Conservation (phyloP, 192 early-diverging fungal genomes). For the Backusella tuberculispora region DNA sequence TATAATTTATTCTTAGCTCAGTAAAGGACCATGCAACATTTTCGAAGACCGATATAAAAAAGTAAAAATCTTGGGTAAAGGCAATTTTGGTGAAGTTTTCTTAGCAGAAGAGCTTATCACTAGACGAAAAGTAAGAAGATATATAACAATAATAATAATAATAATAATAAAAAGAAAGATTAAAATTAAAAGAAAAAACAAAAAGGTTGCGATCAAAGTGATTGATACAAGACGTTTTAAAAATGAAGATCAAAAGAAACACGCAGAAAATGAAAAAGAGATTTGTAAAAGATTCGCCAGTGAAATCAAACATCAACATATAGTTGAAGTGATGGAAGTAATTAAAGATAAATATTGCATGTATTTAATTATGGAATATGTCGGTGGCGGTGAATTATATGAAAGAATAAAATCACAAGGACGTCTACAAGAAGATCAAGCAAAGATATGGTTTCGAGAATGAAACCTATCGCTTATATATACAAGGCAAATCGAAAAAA, state of each 20-base stretch:
- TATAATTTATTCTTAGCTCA: conserved; percentile 4
- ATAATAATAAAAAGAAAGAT: conserved; percentile 32
- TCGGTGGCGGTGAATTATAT: conserved; percentile 71
- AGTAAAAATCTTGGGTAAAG: not conserved
- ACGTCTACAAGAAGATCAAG: conserved; percentile 57
- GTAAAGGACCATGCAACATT: not conserved
- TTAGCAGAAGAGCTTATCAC: too few relatives aligned
- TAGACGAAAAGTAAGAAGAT: too few relatives aligned
- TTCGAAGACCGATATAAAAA: conserved; percentile 26
- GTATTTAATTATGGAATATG: conserved; percentile 68
- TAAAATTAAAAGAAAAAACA: too few relatives aligned
- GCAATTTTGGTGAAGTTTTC: too few relatives aligned
- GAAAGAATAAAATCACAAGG: conserved; percentile 63
- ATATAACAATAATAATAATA: not conserved
- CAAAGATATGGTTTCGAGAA: conserved; percentile 67
- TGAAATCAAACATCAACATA: conserved; percentile 41
- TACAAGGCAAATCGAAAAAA: conserved; percentile 40
- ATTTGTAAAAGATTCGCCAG: too few relatives aligned
- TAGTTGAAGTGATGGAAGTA: conserved; percentile 53
- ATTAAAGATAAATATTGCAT: conserved; percentile 43
- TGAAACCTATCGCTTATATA: conserved; percentile 61
- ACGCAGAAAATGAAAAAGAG: too few relatives aligned
- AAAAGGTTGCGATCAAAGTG: too few relatives aligned
- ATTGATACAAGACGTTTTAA: too few relatives aligned
- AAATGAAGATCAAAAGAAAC: too few relatives aligned